Base-by-base conservation (phyloP, 2,329 filamentous ascomycete species). In the Thielaviopsis populi region DNA sequence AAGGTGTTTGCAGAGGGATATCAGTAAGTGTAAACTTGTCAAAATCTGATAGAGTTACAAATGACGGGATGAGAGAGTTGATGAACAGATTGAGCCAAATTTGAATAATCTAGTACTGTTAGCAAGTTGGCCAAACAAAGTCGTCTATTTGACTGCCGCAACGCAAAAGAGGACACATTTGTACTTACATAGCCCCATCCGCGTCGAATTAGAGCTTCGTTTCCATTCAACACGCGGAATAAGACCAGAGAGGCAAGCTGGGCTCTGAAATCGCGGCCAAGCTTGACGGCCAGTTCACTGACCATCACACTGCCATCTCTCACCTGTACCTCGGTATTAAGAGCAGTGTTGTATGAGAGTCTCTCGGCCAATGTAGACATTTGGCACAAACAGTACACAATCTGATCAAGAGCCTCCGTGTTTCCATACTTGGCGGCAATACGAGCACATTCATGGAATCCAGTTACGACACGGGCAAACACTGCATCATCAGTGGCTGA, bases 261-360 rank as follows among this genome's bases (percentile, higher is more conserved):
- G 43, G 92, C 92, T 71, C 91, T 87, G 74, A 95, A 92, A 73
- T 99, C 90, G 68, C 92, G 82, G 48, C 94, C 94, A 71, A 99
- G 90, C 71, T 95, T 91, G 66, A 99, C 94, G 56, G 95, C 92
- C 67, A 96, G 84, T 77, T 97, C 92, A 72, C 92, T 97, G 69
- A 99, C 95, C 94, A 99, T 99, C 64, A 99, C 90, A 70, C 87
- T 94, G 73, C 88, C 91, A 68, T 94, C 88, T 1, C 88, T 89
- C 13, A 87, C 90, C 73, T 97, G 91, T 1, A 99, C 89, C 73
- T 97, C 94, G 0, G 95, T 97, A 71, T 99, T 99, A 33, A 99
- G 80, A 10, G 84, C 78, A 1, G 92, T 99, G 72, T 88, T 96
- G 56, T 88, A 88, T 3, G 87, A 83, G 1, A 78, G 78, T 63